Conservation (phyloP, 2,329 filamentous ascomycete genomes). For the Arthrobotrys entomopaga region DNA sequence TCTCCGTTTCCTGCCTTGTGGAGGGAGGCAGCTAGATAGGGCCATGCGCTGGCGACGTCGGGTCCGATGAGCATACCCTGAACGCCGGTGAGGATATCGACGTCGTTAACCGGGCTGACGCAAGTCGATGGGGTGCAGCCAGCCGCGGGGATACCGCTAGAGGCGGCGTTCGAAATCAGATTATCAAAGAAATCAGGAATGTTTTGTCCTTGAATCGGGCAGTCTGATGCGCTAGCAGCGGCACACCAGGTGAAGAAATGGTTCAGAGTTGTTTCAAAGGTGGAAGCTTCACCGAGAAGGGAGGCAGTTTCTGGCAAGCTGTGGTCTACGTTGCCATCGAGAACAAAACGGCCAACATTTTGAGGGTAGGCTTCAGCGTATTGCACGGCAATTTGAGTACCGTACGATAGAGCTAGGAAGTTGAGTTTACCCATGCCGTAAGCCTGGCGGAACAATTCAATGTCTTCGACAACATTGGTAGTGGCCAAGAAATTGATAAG, state of each 20-base stretch:
- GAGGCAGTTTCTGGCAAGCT: conserved; percentile 61
- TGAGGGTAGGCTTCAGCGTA: conserved; percentile 65
- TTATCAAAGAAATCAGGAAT: conserved; percentile 58
- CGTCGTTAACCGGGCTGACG: background rate
- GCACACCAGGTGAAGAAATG: conserved; percentile 63
- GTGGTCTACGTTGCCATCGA: conserved; percentile 65
- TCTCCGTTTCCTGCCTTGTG: conserved; percentile 61
- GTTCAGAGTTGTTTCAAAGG: conserved; percentile 62
- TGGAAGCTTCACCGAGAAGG: conserved; percentile 61
- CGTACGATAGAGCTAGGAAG: conserved; percentile 65
- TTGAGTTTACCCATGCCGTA: conserved; percentile 61
- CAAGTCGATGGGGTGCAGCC: conserved; percentile 60
- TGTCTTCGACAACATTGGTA: background rate
- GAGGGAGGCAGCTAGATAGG: conserved; percentile 57
- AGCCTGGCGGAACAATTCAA: conserved; percentile 60
- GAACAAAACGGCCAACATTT: conserved; percentile 62
- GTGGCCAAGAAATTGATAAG: background rate
- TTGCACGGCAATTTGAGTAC: conserved; percentile 63
- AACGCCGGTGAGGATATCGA: conserved; percentile 5
- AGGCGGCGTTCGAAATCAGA: conserved; percentile 60
- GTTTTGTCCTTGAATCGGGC: conserved; percentile 60
- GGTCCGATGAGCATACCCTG: conserved; percentile 22
- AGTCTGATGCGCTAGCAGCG: conserved; percentile 57
- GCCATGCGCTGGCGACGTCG: conserved; percentile 49
- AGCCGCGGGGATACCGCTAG: conserved; percentile 61